phyloP scores from a whole-genome alignment of 225 moss, liverwort and hornwort species.

The Bryoerythrophyllum caledonicum region DNA sequence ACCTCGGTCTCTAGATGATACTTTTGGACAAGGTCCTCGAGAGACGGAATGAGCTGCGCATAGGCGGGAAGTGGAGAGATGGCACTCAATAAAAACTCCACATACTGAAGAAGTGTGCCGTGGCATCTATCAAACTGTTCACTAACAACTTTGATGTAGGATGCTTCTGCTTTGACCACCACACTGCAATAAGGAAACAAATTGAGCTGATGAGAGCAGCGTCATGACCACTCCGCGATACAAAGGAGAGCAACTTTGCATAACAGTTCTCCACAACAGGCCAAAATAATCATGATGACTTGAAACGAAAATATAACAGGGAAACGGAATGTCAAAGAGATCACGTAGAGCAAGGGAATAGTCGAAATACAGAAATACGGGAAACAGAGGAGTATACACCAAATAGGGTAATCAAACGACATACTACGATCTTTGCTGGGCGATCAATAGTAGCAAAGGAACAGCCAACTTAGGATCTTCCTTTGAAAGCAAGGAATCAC shows the following conservation, averaged over 20 bases:
- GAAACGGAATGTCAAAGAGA: too few species aligned
- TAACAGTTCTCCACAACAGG: too few species aligned
- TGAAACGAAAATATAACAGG: too few species aligned
- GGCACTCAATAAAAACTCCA: constrained; percentile 94
- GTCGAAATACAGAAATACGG: too few species aligned
- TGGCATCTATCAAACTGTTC: constrained; percentile 99
- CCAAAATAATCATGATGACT: too few species aligned
- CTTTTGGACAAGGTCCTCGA: constrained; percentile 95
- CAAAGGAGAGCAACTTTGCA: not conserved
- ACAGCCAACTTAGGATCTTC: constrained; percentile 98
- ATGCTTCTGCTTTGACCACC: constrained; percentile 91
- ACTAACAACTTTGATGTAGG: constrained; percentile 97
- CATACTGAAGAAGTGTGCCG: constrained; percentile 96
- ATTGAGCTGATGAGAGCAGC: constrained; percentile 14
- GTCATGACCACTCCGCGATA: constrained; percentile 9
- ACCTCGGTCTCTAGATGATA: constrained; percentile 98
- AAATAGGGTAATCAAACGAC: constrained; percentile 19
- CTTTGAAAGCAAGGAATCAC: constrained; percentile 90
- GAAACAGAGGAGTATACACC: too few species aligned
- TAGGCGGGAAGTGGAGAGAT: constrained; percentile 81
- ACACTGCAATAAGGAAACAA: constrained; percentile 59
- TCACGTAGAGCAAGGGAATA: too few species aligned
- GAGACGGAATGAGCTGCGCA: constrained; percentile 87
- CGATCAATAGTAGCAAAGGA: constrained; percentile 89
- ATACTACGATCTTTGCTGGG: constrained; percentile 98